Evolutionary conservation across 2,329 filamentous ascomycete species (phyloP), one percentile per base, ranked within the genome.

Genomic region (Cladosporium sp.): DNA sequence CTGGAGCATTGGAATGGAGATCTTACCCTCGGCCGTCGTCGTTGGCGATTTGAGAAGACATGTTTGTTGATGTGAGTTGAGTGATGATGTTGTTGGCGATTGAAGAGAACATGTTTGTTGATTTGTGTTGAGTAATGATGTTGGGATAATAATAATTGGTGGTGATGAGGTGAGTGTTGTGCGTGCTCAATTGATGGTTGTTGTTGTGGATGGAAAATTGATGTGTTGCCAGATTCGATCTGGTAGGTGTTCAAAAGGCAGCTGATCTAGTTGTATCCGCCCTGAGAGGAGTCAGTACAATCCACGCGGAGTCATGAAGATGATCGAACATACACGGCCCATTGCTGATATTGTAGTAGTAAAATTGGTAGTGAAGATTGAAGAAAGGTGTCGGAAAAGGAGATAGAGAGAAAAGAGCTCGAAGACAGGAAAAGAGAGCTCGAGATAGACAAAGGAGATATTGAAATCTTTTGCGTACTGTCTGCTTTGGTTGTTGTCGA

Each of bases 11-110:
- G 6, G 25, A 19, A 8, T 43, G 38, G 11, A 39, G 9, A 43
- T 34, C 30, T 34, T 34, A 34, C 30, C 68, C 68, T 66, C 68
- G 62, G 60, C 68, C 67, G 51, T 70, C 67, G 45, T 70, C 68
- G 54, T 65, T 61, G 15, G 37, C 52, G 28, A 25, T 36, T 7
- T 30, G 52, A 45, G 30, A 58, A 54, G 34, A 50, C 11, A 50
- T 50, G 43, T 2, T 47, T 4, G 43, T 28, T 43, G 51, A 22
- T 56, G 25, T 25, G 25, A 58, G 52, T 50, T 52, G 40, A 38
- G 20, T 34, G 50, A 19, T 34, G 42, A 9, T 52, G 37, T 17
- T 43, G 15, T 22, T 40, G 25, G 5, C 19, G 38, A 25, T 25
- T 3, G 45, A 45, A 22, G 42, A 45, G 42, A 45, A 45, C 42